Evolutionary conservation across 2,329 filamentous ascomycete genomes (phyloP).

Genomic region (Aspergillus sergii): DNA sequence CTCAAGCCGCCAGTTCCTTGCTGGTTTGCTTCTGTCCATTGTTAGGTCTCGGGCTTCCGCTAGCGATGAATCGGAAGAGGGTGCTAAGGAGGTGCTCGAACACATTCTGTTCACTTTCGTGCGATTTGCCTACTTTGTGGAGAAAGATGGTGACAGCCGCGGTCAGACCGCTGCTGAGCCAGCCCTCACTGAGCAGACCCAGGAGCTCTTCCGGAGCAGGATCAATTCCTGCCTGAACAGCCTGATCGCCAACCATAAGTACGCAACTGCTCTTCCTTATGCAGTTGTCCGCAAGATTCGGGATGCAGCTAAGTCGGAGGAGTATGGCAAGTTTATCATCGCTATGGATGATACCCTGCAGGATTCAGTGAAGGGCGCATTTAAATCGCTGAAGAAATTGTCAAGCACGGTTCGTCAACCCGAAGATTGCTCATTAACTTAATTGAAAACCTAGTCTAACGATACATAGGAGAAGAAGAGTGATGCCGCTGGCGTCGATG

Average conservation of each 20-base stretch:
- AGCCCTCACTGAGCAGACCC: conserved; percentile 49
- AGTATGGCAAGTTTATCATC: conserved; percentile 49
- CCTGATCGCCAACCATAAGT: conserved; percentile 47
- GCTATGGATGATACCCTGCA: conserved; percentile 50
- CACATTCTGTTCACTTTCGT: conserved; percentile 50
- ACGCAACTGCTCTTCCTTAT: conserved; percentile 41
- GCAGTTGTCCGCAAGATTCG: conserved; percentile 45
- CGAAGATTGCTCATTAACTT: background rate
- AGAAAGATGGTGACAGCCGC: conserved; percentile 26
- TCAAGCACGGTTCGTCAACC: conserved; percentile 37
- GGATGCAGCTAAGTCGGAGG: conserved; percentile 37
- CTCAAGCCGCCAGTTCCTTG: conserved; percentile 51
- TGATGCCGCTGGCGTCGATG: conserved; percentile 51
- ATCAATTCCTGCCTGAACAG: conserved; percentile 59
- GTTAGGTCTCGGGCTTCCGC: conserved; percentile 45
- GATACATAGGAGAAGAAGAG: conserved; percentile 56
- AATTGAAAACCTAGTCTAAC: conserved; percentile 16
- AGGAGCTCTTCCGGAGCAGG: conserved; percentile 56
- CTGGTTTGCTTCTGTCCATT: conserved; percentile 56
- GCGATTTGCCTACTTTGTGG: conserved; percentile 54
- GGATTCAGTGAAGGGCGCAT: conserved; percentile 45
- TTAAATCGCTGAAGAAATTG: conserved; percentile 42
- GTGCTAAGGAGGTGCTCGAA: conserved; percentile 46
- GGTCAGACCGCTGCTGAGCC: conserved; percentile 44
- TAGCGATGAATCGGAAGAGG: conserved; percentile 32